A percentile compares a stretch with the other conserved stretches of the same genome.
Conservation (phyloP, 441 rosid species). For the Jatropha multifida region DNA sequence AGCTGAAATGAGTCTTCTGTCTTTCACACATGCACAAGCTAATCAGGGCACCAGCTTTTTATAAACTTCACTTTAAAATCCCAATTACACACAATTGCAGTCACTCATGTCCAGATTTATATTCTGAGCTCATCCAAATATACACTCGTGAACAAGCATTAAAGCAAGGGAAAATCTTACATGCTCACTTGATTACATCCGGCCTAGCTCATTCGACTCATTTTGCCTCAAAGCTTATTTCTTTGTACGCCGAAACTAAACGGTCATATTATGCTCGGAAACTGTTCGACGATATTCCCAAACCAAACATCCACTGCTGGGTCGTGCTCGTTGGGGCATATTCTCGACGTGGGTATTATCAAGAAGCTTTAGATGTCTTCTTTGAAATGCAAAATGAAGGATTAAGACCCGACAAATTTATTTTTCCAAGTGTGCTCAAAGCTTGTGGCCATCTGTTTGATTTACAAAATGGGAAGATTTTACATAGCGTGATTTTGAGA, state of each 20-base stretch:
- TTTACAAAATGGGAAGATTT: constrained; percentile 42
- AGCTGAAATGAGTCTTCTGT: neutral
- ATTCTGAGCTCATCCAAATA: constrained; percentile 32
- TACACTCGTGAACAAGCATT: constrained; percentile 40
- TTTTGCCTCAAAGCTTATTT: constrained; percentile 49
- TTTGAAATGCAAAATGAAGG: constrained; percentile 51
- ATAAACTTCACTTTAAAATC: constrained; percentile 15
- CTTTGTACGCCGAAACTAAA: constrained; percentile 42
- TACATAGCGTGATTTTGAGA: constrained; percentile 58
- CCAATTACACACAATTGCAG: constrained; percentile 27
- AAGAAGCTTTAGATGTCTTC: constrained; percentile 46
- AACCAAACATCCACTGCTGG: constrained; percentile 46
- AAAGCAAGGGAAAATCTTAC: constrained; percentile 41
- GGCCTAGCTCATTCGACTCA: constrained; percentile 37
- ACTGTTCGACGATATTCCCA: constrained; percentile 63
- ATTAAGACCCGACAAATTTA: constrained; percentile 44
- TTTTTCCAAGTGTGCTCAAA: constrained; percentile 74
- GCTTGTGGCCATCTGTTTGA: constrained; percentile 60
- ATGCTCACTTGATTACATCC: constrained; percentile 49
- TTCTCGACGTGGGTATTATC: constrained; percentile 48
- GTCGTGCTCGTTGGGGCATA: constrained; percentile 51
- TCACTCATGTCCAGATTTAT: constrained; percentile 34
- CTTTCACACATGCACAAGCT: neutral
- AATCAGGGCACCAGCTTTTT: constrained; percentile 2
- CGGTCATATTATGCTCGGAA: constrained; percentile 40